These are phyloP conservation scores for Pichia californica DNA, from an alignment of 805 yeast genomes.

Conservation along the genomic window DNA sequence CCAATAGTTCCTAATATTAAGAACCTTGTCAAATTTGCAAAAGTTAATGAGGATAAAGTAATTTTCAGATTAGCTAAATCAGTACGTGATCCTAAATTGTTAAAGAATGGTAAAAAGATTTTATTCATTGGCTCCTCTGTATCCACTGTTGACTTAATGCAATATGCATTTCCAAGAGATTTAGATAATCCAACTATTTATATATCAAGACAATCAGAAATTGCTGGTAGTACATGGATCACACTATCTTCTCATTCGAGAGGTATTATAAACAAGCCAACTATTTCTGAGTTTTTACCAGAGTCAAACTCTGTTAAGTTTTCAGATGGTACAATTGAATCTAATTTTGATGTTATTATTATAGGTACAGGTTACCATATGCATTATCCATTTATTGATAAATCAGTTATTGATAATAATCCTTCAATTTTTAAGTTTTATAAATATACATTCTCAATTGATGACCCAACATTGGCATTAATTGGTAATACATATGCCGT, in stretches of 20 bases:
- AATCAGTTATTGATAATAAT: conserved; percentile 6
- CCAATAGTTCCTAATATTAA: conserved; percentile 51
- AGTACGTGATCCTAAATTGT: conserved; percentile 40
- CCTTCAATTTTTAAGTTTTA: conserved; percentile 15
- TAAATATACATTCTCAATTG: conserved; percentile 32
- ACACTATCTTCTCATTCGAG: conserved; percentile 10
- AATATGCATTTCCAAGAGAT: conserved; percentile 26
- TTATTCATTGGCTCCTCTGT: conserved; percentile 38
- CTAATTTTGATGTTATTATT: conserved; percentile 34
- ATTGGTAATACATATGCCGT: conserved; percentile 38
- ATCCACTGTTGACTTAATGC: conserved; percentile 36
- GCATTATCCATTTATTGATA: conserved; percentile 35
- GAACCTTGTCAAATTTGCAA: conserved; percentile 29
- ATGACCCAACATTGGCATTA: conserved; percentile 38
- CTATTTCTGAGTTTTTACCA: conserved; percentile 14
- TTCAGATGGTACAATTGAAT: conserved; percentile 28
- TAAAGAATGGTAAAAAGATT: conserved; percentile 33
- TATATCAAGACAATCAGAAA: conserved; percentile 12
- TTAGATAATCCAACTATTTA: conserved; percentile 22
- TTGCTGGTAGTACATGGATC: conserved; percentile 9
- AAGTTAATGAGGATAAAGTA: conserved; percentile 34
- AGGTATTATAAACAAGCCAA: conserved; percentile 17
- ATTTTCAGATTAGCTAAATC: conserved; percentile 49
- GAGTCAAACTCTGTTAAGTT: conserved; percentile 22
- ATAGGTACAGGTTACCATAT: conserved; percentile 48